Percentiles rank a stretch among this genome's conserved stretches.
Conservation (phyloP, 192 early-diverging fungal species). For the Haplosporangium gracile region DNA sequence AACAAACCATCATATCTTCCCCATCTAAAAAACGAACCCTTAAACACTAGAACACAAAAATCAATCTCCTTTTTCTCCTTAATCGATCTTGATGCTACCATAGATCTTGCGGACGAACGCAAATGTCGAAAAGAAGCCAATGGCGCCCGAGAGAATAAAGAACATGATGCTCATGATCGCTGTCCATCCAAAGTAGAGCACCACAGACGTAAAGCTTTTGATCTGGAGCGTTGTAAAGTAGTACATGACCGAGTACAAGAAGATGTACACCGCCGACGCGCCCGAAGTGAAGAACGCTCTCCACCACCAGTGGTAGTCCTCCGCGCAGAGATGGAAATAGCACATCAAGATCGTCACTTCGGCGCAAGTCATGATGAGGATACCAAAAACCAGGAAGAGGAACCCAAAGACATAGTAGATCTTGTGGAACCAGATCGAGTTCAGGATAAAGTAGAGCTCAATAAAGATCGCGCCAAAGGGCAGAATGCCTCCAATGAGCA, state of each 20-base stretch:
- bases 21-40: too few relatives aligned
- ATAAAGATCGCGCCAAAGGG: slow-evolving; percentile 96
- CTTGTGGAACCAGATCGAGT: slow-evolving; percentile 93
- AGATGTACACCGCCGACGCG: slow-evolving; percentile 88
- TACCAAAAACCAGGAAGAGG: slow-evolving; percentile 88
- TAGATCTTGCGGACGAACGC: slow-evolving; percentile 87
- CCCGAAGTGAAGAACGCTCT: slow-evolving; percentile 88
- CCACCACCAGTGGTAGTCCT: slow-evolving; percentile 92
- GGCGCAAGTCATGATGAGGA: slow-evolving; percentile 86
- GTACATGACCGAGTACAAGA: slow-evolving; percentile 90
- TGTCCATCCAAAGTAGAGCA: slow-evolving; percentile 94
- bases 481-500: slow-evolving; percentile 86
- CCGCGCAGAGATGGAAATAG: slow-evolving; percentile 91
- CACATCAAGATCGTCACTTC: slow-evolving; percentile 90
- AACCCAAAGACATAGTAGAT: slow-evolving; percentile 97
- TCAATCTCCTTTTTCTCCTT: slow-evolving; percentile 8
- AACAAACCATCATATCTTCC: too few relatives aligned
- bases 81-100: slow-evolving; percentile 88
- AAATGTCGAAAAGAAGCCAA: slow-evolving; percentile 85
- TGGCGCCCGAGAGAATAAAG: slow-evolving; percentile 82
- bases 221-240: slow-evolving; percentile 85
- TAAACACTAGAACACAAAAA: too few relatives aligned
- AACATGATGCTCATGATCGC: slow-evolving; percentile 80
- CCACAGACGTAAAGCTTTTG: slow-evolving; percentile 80
- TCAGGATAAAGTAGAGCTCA: slow-evolving; percentile 97